Evolutionary conservation across 140 eudicot species (phyloP), one percentile per base, ranked within the genome.

Genomic region (Oenanthe javanica): DNA sequence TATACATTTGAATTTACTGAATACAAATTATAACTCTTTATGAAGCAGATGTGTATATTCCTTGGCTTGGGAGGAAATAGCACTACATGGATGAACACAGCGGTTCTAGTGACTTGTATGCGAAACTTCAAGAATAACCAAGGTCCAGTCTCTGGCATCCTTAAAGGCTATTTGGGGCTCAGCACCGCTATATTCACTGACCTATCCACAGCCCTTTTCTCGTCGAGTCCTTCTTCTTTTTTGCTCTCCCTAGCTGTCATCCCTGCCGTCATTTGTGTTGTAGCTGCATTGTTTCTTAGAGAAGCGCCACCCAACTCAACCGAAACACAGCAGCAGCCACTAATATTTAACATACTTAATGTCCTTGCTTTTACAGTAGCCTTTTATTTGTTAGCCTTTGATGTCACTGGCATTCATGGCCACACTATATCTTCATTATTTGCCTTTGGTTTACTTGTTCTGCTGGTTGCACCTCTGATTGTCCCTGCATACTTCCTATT

Each of bases 31-130:
- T 18, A 59, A 1, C 19, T 43, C 14, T 73, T 45, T 45, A 46
- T 66, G 31, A 42, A 47, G 83, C 88, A 93, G 98, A 95, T 92
- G 99, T 92, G 97, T 61, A 86, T 95, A 78, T 92, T 95, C 72
- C 86, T 95, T 45, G 92, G 99, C 81, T 83, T 95, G 97, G 99
- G 99, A 72, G 99, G 99, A 13, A 95, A 95, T 87, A 95, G 99
- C 45, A 89, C 99, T 0, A 95, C 99, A 43, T 95, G 99, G 99
- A 95, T 95, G 99, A 95, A 95, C 88, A 95, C 99, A 15, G 99
- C 99, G 45, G 81, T 95, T 25, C 69, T 95, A 6, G 99, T 95
- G 5, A 95, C 99, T 2, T 95, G 97, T 89, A 95, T 95, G 50
- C 88, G 99, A 10, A 95, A 95, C 73, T 95, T 95, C 89, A 84